Conservation (phyloP, 2,329 filamentous ascomycete genomes). For the Biscogniauxia sp. region DNA sequence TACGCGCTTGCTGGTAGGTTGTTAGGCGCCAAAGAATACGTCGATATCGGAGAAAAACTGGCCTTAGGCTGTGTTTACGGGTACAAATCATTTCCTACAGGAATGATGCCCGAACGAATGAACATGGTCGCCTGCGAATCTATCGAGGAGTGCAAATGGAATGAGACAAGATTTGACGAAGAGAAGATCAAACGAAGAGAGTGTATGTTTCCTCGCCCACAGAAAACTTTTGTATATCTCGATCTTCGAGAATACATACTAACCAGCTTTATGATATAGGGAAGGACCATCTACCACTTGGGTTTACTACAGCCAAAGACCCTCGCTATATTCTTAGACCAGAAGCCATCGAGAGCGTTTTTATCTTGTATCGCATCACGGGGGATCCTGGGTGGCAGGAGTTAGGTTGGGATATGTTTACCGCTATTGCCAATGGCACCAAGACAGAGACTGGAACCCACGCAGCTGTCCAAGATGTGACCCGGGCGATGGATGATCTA, state of each 20-base stretch:
- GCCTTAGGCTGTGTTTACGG: slow-evolving; percentile 63
- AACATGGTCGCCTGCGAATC: slow-evolving; percentile 44
- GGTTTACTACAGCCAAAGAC: slow-evolving; percentile 54
- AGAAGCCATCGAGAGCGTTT: slow-evolving; percentile 35
- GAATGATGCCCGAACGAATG: slow-evolving; percentile 61
- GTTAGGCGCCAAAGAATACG: slow-evolving; percentile 51
- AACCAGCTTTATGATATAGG: slow-evolving; percentile 10
- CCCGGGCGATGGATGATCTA: slow-evolving; percentile 42
- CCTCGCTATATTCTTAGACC: slow-evolving; percentile 34
- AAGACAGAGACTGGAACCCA: slow-evolving; percentile 25
- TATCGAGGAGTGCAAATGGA: slow-evolving; percentile 33
- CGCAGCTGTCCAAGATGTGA: slow-evolving; percentile 35
- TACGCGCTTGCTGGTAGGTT: slow-evolving; percentile 65
- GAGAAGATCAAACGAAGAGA: slow-evolving; percentile 23
- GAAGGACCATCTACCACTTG: slow-evolving; percentile 39
- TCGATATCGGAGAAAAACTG: slow-evolving; percentile 55
- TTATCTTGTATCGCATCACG: slow-evolving; percentile 33
- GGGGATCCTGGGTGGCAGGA: slow-evolving; percentile 28
- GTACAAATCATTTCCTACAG: slow-evolving; percentile 55
- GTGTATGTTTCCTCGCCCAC: slow-evolving; percentile 16
- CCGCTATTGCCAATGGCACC: slow-evolving; percentile 26
- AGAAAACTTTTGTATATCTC: too few species aligned
- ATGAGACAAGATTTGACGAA: slow-evolving; percentile 19
- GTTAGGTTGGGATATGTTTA: slow-evolving; percentile 33
- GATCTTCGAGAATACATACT: too few species aligned